These are phyloP conservation scores for Ogataea glucozyma DNA, from an alignment of 805 yeast species.

Conservation along the genomic window DNA sequence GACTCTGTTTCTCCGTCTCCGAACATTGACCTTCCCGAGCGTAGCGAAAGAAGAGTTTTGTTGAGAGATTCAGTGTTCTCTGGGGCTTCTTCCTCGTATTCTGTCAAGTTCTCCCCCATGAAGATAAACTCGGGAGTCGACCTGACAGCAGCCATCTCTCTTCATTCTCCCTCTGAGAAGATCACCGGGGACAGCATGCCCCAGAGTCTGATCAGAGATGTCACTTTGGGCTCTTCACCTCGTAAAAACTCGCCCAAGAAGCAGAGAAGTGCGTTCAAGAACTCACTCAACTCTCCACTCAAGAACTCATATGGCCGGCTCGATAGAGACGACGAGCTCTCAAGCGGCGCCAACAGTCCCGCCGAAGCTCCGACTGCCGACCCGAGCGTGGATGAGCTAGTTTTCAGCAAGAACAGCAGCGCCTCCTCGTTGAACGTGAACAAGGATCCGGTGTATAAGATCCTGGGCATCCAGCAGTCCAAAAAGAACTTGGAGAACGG, in stretches of 20 bases:
- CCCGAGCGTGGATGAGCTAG: slow-evolving; percentile 28
- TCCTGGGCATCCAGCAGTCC: slow-evolving; percentile 10
- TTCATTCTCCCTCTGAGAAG: too few relatives aligned
- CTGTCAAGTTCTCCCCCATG: slow-evolving; percentile 13
- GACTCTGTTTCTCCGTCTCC: slow-evolving; percentile 11
- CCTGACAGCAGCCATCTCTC: too few relatives aligned
- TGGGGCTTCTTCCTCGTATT: slow-evolving; percentile 18
- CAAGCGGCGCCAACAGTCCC: neutral
- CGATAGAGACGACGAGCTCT: slow-evolving; percentile 7
- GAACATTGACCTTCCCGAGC: slow-evolving; percentile 27
- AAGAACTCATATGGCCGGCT: slow-evolving; percentile 10
- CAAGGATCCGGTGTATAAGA: slow-evolving; percentile 22
- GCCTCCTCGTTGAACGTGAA: slow-evolving; percentile 9
- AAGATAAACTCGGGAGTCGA: slow-evolving; percentile 1
- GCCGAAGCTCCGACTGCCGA: slow-evolving; percentile 2
- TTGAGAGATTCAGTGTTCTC: slow-evolving; percentile 17
- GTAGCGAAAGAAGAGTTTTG: slow-evolving; percentile 27
- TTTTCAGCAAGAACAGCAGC: slow-evolving; percentile 24
- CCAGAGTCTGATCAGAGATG: slow-evolving; percentile 15
- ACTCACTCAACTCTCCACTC: slow-evolving; percentile 21
- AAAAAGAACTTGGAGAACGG: slow-evolving; percentile 1
- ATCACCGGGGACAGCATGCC: slow-evolving; percentile 4
- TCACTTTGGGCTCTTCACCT: slow-evolving; percentile 36
- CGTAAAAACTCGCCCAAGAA: slow-evolving; percentile 31
- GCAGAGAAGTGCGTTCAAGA: slow-evolving; percentile 15